These are phyloP conservation scores for Calonectria ilicicola DNA, from an alignment of 2,329 filamentous ascomycete genomes.

Conservation along the genomic window DNA sequence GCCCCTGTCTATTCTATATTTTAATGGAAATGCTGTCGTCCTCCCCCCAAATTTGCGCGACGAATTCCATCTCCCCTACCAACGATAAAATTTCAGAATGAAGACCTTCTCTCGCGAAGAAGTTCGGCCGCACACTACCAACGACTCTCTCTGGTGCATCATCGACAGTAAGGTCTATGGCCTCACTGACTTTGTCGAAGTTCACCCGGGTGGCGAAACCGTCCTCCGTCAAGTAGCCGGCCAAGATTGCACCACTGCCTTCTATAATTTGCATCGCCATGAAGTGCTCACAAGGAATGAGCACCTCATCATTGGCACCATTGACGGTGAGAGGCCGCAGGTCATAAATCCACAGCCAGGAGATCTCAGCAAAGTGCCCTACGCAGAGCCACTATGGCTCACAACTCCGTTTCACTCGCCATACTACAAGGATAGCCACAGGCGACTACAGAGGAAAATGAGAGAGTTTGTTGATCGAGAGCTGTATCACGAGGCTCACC, in stretches of 20 bases:
- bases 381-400: slow-evolving; percentile 88
- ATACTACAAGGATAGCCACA: slow-evolving; percentile 84
- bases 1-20: no score
- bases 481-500: slow-evolving; percentile 80
- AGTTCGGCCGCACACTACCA: slow-evolving; percentile 66
- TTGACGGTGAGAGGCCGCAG: slow-evolving; percentile 80
- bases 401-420: slow-evolving; percentile 80
- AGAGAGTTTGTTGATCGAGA: slow-evolving; percentile 79
- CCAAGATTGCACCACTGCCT: slow-evolving; percentile 81
- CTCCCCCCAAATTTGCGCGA: no score
- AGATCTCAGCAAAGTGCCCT: slow-evolving; percentile 81
- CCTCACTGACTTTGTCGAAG: slow-evolving; percentile 85
- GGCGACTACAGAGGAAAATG: slow-evolving; percentile 74
- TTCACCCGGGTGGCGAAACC: slow-evolving; percentile 84
- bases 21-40: no score
- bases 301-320: slow-evolving; percentile 79
- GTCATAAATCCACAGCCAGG: slow-evolving; percentile 77
- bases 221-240: slow-evolving; percentile 86
- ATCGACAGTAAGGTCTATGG: slow-evolving; percentile 91
- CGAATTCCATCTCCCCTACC: no score
- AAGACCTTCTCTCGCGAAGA: background rate
- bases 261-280: slow-evolving; percentile 92
- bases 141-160: slow-evolving; percentile 84
- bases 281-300: slow-evolving; percentile 86
- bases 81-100: no score